These are phyloP conservation scores for Puccinia coronata DNA, from an alignment of 1,284 basidiomycete genomes.

Conservation along the genomic window DNA sequence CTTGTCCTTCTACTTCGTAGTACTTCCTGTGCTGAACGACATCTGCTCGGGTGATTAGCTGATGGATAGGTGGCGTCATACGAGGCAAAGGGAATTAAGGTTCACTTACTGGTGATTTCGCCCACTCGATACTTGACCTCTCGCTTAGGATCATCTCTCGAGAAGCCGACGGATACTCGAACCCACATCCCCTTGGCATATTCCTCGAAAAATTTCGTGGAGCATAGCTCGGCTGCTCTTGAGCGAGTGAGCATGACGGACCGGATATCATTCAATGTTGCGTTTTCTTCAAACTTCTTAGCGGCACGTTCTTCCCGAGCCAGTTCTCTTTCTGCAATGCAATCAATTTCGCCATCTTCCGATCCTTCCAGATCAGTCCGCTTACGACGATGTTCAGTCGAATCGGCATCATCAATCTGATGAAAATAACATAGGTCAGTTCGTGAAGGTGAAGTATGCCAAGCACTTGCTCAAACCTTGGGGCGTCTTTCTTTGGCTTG, in stretches of 20 bases:
- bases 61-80: neutral
- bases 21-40: constrained; percentile 34
- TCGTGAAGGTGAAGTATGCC: neutral
- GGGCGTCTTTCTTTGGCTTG: constrained; percentile 42
- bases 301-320: constrained; percentile 5
- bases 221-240: constrained; percentile 44
- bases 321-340: constrained; percentile 22
- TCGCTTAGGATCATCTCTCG: constrained; percentile 47
- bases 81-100: no score
- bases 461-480: neutral
- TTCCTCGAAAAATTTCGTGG: constrained; percentile 42
- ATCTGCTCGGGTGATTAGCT: neutral
- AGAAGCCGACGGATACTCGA: constrained; percentile 42
- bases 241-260: constrained; percentile 43
- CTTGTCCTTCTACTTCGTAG: constrained; percentile 45
- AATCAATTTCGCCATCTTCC: constrained; percentile 38
- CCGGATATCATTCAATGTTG: constrained; percentile 24
- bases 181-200: constrained; percentile 48
- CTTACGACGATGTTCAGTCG: constrained; percentile 1
- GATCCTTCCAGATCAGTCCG: constrained; percentile 21
- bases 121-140: constrained; percentile 47
- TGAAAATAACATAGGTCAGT: neutral
- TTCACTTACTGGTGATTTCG: constrained; percentile 22
- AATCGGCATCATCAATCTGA: constrained; percentile 18
- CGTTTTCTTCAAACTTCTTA: constrained; percentile 31